A percentile compares a stretch with the other conserved stretches of the same genome.
Conservation (phyloP, 1,139 yeast species). For the Starmera stellimalicola region DNA sequence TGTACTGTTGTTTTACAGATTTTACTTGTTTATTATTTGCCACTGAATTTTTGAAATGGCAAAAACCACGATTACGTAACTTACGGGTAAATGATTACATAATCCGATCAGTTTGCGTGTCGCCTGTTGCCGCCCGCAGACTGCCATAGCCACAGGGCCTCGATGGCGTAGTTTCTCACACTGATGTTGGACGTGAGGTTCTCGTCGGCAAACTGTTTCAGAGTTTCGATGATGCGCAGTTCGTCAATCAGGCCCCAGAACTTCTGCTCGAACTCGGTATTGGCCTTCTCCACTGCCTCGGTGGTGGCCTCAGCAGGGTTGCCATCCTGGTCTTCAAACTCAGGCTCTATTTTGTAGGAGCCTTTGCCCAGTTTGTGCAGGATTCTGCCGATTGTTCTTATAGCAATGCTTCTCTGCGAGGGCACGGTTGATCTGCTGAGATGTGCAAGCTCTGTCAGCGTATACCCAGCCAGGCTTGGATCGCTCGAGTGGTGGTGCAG, state of each 20-base stretch:
- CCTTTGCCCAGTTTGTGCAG: constrained; percentile 68
- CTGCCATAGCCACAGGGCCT: constrained; percentile 90
- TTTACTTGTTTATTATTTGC: neutral
- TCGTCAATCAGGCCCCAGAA: constrained; percentile 69
- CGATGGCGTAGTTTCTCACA: constrained; percentile 79
- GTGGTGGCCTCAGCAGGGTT: constrained; percentile 27
- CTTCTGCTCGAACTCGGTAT: constrained; percentile 46
- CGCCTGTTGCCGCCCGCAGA: constrained; percentile 55
- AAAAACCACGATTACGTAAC: neutral
- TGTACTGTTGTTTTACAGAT: neutral
- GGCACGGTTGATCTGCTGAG: constrained; percentile 71
- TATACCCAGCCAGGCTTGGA: constrained; percentile 89
- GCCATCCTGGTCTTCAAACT: constrained; percentile 28
- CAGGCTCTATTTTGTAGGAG: constrained; percentile 41
- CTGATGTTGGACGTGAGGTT: constrained; percentile 55
- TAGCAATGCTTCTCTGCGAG: constrained; percentile 79
- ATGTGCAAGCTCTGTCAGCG: constrained; percentile 73
- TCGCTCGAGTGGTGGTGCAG: constrained; percentile 87
- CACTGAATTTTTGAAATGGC: neutral
- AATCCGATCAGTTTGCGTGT: constrained; percentile 13
- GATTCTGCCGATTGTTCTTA: constrained; percentile 80
- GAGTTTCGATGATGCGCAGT: constrained; percentile 57
- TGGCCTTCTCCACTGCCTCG: constrained; percentile 30
- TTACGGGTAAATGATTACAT: neutral
- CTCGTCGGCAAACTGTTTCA: constrained; percentile 72